Conservation (phyloP, 2,329 filamentous ascomycete species). For the Coccinonectria pachysandricola region DNA sequence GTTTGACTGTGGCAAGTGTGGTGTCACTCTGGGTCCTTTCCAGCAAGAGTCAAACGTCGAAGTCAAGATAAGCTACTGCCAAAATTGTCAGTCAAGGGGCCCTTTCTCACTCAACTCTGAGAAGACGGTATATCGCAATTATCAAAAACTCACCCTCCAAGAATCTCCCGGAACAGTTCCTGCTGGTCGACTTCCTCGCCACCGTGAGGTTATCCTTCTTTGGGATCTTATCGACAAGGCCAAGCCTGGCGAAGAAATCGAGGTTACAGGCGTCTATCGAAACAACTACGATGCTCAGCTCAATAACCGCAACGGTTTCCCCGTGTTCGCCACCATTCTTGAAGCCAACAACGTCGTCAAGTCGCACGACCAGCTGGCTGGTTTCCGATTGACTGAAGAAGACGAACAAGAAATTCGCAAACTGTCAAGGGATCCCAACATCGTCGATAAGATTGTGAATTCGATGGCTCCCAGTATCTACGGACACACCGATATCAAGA, state of each 20-base stretch:
- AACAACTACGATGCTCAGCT: constrained; percentile 98
- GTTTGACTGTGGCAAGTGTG: constrained; percentile 93
- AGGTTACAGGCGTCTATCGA: constrained; percentile 91
- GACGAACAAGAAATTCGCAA: constrained; percentile 86
- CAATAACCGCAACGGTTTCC: constrained; percentile 98
- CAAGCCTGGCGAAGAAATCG: constrained; percentile 95
- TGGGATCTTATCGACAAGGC: constrained; percentile 96
- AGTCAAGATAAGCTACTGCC: constrained; percentile 92
- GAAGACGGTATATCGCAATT: constrained; percentile 97
- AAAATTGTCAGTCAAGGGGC: constrained; percentile 89
- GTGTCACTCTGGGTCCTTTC: constrained; percentile 84
- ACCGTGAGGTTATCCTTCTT: constrained; percentile 87
- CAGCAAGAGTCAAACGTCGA: constrained; percentile 95
- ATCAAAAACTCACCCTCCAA: constrained; percentile 93
- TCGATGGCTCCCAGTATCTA: constrained; percentile 98
- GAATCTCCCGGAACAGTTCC: constrained; percentile 96
- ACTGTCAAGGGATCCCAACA: constrained; percentile 79
- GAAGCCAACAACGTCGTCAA: constrained; percentile 98
- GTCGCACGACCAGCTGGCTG: constrained; percentile 91
- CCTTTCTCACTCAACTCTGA: constrained; percentile 95
- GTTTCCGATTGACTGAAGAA: constrained; percentile 88
- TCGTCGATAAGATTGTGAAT: constrained; percentile 83
- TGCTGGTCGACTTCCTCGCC: constrained; percentile 83
- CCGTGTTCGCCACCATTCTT: constrained; percentile 93
- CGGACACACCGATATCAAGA: constrained; percentile 94